Conservation (phyloP, 345 rosid genomes). For the Carallia pectinifolia region DNA sequence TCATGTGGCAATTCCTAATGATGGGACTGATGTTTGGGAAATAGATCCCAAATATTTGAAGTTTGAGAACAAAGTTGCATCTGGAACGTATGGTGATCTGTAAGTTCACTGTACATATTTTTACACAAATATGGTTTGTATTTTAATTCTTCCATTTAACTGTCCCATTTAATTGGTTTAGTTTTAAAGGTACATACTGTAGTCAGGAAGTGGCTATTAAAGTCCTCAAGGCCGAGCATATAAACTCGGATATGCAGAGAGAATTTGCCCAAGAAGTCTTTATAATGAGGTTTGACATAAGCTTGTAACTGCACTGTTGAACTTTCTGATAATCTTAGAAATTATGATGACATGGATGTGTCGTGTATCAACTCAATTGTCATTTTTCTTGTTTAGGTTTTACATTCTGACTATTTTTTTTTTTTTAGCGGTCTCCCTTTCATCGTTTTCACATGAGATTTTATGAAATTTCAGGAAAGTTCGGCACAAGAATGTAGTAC, state of each 20-base stretch:
- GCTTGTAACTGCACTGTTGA: neutral
- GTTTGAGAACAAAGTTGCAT: slow-evolving; percentile 82
- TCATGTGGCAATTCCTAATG: slow-evolving; percentile 78
- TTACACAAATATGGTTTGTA: slow-evolving; percentile 9
- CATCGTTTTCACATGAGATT: neutral
- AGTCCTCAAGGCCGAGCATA: slow-evolving; percentile 88
- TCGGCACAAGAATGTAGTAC: slow-evolving; percentile 93
- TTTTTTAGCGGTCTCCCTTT: neutral
- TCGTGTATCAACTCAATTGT: neutral
- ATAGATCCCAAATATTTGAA: slow-evolving; percentile 63
- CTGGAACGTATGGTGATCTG: slow-evolving; percentile 97
- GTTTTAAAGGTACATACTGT: slow-evolving; percentile 90
- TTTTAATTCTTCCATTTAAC: slow-evolving; percentile 13
- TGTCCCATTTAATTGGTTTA: slow-evolving; percentile 25
- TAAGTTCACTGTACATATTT: slow-evolving; percentile 42
- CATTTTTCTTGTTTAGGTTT: too few species aligned
- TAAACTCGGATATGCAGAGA: slow-evolving; percentile 75
- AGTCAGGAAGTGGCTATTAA: slow-evolving; percentile 98
- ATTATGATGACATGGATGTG: neutral
- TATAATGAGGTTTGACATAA: slow-evolving; percentile 73
- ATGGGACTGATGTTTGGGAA: slow-evolving; percentile 98
- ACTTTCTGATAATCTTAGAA: neutral
- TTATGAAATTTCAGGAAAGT: slow-evolving; percentile 68
- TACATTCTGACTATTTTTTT: neutral
- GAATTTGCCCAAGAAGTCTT: slow-evolving; percentile 98